A percentile compares a stretch with the other conserved stretches of the same genome.
Conservation (phyloP, 129 eudicot genomes). For the Helianthus tuberosus region DNA sequence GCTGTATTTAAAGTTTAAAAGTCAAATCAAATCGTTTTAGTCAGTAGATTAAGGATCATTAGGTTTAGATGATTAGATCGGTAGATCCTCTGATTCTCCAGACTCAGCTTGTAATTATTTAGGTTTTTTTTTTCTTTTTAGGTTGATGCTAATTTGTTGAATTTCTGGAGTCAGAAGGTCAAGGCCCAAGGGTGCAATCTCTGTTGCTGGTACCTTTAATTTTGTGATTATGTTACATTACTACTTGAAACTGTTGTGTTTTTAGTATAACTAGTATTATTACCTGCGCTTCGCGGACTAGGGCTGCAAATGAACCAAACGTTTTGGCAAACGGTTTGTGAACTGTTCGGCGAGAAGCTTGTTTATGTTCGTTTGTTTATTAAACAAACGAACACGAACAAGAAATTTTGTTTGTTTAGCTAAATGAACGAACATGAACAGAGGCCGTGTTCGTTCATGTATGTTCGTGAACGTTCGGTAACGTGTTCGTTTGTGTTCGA, state of each 20-base stretch:
- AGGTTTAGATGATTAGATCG: conserved; percentile 6
- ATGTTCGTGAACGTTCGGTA: too few species aligned
- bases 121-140: neutral
- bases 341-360: too few species aligned
- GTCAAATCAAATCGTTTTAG: conserved; percentile 13
- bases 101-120: conserved; percentile 22
- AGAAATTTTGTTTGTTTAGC: too few species aligned
- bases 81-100: conserved; percentile 4
- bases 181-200: conserved; percentile 17
- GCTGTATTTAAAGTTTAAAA: neutral
- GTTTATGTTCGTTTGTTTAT: too few species aligned
- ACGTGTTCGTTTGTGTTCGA: too few species aligned
- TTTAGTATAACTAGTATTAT: neutral
- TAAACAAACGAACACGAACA: too few species aligned
- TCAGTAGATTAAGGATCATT: conserved; percentile 9
- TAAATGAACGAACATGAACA: too few species aligned
- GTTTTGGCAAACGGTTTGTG: too few species aligned
- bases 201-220: conserved; percentile 13
- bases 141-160: neutral
- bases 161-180: conserved; percentile 24
- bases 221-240: neutral
- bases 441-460: too few species aligned
- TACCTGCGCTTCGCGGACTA: too few species aligned
- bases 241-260: neutral
- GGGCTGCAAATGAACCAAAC: too few species aligned